Base-by-base conservation (phyloP, 2,329 filamentous ascomycete species). In the Ilyonectria robusta region DNA sequence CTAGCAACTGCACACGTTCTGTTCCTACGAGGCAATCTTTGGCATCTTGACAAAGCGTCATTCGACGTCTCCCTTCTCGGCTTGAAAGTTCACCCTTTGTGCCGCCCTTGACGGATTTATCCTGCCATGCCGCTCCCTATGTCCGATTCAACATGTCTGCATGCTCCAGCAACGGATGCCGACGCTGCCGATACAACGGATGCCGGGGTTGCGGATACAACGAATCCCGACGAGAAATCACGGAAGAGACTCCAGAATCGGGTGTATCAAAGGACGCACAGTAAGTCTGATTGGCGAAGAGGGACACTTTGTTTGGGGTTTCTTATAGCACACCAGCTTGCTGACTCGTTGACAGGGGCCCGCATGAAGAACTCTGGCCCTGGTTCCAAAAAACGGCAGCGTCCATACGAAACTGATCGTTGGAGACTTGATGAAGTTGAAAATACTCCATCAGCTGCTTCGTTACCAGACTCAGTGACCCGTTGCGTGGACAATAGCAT, bases 181-280 rank as follows among this genome's bases (percentile, higher is more conserved):
- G 51, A 46, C 7, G 15, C 4, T 10, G 11, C 56, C 56, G 48
- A 47, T 19, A 8, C 19, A 1, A n/a, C 56, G 5, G 35, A 35
- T 6, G 15, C 3, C 33, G 31, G n/a, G n/a, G n/a, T 4, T 10
- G 11, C 56, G 56, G 48, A 47, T 19, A 8, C 19, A 1, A n/a
- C 56, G 5, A 44, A 35, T 6, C 15, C 3, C 33, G 31, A 66
- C n/a, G 66, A 64, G 3, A 70, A 63, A 46, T 37, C 60, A 33
- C 62, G 64, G 13, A 70, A 65, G 44, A 68, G 53, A 37, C 33
- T 69, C 4, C 68, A 71, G 40, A 72, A 71, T 35, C 53, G 64
- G 11, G 8, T 69, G 21, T 67, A 65, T 26, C 70, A 72, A 26
- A 62, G 62, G 8, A 54, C 65, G 42, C 55, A 42, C 9, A 72